A percentile compares a stretch with the other conserved stretches of the same genome.
Conservation (phyloP, 2,329 filamentous ascomycete genomes). For the Graphilbum sp. region DNA sequence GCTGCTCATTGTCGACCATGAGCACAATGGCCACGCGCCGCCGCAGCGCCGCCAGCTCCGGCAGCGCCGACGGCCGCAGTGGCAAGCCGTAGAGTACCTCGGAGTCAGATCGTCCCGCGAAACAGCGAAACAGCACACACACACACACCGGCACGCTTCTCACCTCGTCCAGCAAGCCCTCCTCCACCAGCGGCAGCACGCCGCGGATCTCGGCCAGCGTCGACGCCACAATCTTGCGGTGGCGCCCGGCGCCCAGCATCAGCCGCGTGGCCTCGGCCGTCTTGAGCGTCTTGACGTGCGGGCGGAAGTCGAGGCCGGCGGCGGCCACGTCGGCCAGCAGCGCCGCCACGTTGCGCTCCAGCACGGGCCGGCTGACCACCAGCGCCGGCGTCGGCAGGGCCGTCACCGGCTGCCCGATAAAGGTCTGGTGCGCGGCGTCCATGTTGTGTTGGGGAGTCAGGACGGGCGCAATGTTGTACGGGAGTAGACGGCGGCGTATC, state of each 20-base stretch:
- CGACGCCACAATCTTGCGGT: constrained; percentile 22
- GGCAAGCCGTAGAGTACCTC: constrained; percentile 59
- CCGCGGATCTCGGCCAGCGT: constrained; percentile 24
- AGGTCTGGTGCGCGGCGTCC: constrained; percentile 16
- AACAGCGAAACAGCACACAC: too few species aligned
- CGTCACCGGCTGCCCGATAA: constrained; percentile 17
- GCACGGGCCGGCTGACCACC: constrained; percentile 19
- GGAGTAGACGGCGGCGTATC: too few species aligned
- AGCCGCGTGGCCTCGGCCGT: constrained; percentile 20
- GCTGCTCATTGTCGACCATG: constrained; percentile 51
- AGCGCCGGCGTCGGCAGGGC: constrained; percentile 23
- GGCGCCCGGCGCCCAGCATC: constrained; percentile 20
- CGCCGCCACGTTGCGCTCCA: constrained; percentile 20
- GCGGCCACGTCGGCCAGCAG: constrained; percentile 22
- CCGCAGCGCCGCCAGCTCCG: constrained; percentile 40
- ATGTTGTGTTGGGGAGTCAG: too few species aligned
- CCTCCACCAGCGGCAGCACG: constrained; percentile 19
- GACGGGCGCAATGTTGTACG: too few species aligned
- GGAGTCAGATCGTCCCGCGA: too few species aligned
- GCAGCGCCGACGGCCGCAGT: constrained; percentile 41
- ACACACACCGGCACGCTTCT: too few species aligned
- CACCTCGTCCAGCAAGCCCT: constrained; percentile 24
- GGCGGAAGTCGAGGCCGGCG: constrained; percentile 21
- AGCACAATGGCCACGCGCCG: constrained; percentile 41
- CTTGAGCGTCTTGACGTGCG: constrained; percentile 29